A percentile compares a stretch with the other conserved stretches of the same genome.
These are phyloP conservation scores for Monosporascus sp. DNA, from an alignment of 2,329 filamentous ascomycete species.

Conservation along the genomic window DNA sequence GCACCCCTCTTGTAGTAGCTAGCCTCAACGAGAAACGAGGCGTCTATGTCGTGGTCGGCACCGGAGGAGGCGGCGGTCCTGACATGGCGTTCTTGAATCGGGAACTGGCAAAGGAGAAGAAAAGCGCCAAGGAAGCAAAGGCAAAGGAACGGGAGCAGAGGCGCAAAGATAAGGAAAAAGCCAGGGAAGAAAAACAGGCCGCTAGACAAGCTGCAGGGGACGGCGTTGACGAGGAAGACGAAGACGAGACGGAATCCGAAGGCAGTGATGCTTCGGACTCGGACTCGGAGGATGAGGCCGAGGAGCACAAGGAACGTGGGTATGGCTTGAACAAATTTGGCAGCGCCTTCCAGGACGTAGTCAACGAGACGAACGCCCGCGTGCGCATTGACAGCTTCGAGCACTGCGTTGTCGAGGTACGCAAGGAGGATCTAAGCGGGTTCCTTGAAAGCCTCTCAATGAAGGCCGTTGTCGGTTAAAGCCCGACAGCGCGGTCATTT, in stretches of 20 bases:
- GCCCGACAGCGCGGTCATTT: neutral
- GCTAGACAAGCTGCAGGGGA: constrained; percentile 48
- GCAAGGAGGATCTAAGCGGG: constrained; percentile 85
- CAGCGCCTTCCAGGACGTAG: constrained; percentile 91
- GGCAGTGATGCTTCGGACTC: constrained; percentile 45
- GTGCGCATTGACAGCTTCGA: constrained; percentile 96
- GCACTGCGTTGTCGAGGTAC: constrained; percentile 95
- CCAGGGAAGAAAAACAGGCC: constrained; percentile 56
- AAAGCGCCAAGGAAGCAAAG: constrained; percentile 59
- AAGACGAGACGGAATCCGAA: constrained; percentile 47
- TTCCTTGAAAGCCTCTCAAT: constrained; percentile 90
- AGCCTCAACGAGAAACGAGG: constrained; percentile 82
- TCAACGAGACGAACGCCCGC: constrained; percentile 81
- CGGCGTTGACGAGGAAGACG: constrained; percentile 44
- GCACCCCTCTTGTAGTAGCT: constrained; percentile 84
- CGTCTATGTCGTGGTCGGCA: constrained; percentile 89
- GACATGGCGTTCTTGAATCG: constrained; percentile 65
- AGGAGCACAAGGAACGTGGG: constrained; percentile 52
- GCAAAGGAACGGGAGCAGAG: constrained; percentile 57
- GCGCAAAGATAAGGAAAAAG: constrained; percentile 51
- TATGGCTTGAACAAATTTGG: constrained; percentile 87
- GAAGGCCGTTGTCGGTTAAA: constrained; percentile 74
- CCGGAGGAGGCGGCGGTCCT: constrained; percentile 78
- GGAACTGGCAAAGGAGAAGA: constrained; percentile 59
- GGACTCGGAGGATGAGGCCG: constrained; percentile 48